Base-by-base conservation (phyloP, 148 eudicot species). In the Diospyros lotus region DNA sequence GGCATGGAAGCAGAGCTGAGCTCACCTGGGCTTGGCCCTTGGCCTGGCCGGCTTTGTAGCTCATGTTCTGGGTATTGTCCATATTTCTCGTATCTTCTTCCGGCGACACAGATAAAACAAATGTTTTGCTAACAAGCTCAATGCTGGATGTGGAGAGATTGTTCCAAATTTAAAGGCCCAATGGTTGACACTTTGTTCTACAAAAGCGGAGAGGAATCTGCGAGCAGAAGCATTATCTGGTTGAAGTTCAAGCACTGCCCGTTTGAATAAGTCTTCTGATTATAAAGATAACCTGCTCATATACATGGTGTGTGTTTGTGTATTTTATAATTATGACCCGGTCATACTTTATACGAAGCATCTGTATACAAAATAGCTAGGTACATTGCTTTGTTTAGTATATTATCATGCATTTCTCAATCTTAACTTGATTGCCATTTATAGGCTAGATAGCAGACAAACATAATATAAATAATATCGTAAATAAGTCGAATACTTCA, bases 21-120 rank as follows among this genome's bases (percentile, higher is more conserved):
- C 28, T 70, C 54, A 85, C 88, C 82, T 85, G 80, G 8, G 83
- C 75, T 76, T 85, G 86, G 80, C 84, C 88, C 79, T 78, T 75
- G 84, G 82, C 70, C 76, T 85, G 80, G 72, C 88, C 88, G 72
- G 86, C 88, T 53, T 85, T 71, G 76, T 78, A 67, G 54, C 82
- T 76, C n/a, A 66, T 39, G 56, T 61, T 78, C 75, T 85, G 73
- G 28, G 78, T 58, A 52, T 64, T 66, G 76, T 85, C 77, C 88
- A 85, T 85, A 5, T 56, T 75, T 59, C 43, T 51, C 11, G 6
- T 51, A 18, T 45, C 7, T 65, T 52, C 40, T 53, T 63, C 53
- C 8, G 9, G 15, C 10, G 38, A 64, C 51, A 53, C 9, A 46
- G 3, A 41, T 3, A 14, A 17, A 61, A 15, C 60, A 41, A 48